Conservation (phyloP, 306 rosid species). For the Abrus pulchellus region DNA sequence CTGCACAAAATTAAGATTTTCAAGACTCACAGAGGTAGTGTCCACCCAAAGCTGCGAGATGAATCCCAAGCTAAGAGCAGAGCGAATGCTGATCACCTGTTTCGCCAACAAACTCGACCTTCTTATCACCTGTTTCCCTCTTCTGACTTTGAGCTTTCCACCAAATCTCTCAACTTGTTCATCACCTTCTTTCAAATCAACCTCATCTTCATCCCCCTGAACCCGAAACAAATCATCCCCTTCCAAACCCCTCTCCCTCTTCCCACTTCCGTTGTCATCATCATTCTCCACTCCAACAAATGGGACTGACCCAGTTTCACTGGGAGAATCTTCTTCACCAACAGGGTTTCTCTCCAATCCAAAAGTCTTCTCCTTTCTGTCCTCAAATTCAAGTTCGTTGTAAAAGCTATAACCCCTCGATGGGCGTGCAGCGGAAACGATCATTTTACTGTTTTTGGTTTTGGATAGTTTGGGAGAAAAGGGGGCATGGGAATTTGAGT, state of each 20-base stretch:
- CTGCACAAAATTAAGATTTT: background rate
- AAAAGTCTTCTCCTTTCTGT: conserved; percentile 43
- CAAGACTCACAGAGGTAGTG: conserved; percentile 69
- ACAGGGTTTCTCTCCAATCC: conserved; percentile 44
- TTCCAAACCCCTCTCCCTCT: conserved; percentile 36
- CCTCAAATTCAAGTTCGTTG: conserved; percentile 64
- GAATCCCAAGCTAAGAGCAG: conserved; percentile 88
- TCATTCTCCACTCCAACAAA: conserved; percentile 42
- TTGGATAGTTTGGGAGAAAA: conserved; percentile 40
- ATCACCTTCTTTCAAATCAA: conserved; percentile 46
- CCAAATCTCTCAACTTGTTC: conserved; percentile 51
- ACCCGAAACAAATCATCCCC: conserved; percentile 55
- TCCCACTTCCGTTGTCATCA: conserved; percentile 33
- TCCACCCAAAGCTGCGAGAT: conserved; percentile 98
- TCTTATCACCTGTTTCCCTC: conserved; percentile 67
- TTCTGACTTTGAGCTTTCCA: conserved; percentile 59
- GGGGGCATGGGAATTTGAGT: conserved; percentile 15
- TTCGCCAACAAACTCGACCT: conserved; percentile 89
- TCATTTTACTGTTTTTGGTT: background rate
- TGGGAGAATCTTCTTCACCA: conserved; percentile 32
- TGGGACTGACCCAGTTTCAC: conserved; percentile 40
- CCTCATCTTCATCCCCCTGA: conserved; percentile 43
- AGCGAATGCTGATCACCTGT: conserved; percentile 78
- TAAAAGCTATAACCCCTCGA: conserved; percentile 46
- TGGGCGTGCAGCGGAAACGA: conserved; percentile 15